Conservation (phyloP, 2,329 filamentous ascomycete species). For the Mycosphaerelloides madeirae region DNA sequence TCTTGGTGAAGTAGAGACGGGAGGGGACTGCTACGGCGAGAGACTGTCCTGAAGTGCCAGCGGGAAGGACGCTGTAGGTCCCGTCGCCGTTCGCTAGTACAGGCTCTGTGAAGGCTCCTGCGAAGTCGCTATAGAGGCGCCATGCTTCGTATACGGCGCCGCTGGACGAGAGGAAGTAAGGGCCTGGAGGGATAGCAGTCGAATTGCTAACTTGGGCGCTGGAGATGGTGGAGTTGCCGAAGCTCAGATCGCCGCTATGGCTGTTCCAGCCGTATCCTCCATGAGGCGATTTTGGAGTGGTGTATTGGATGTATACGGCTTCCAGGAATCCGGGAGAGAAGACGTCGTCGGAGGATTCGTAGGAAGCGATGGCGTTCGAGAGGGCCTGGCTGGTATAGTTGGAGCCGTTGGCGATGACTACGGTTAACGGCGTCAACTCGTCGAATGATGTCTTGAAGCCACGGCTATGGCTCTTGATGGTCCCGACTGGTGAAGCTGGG, state of each 20-base stretch:
- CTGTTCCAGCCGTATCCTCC: slow-evolving; percentile 1
- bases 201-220: slow-evolving; percentile 17
- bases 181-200: slow-evolving; percentile 39
- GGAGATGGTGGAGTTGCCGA: slow-evolving; percentile 12
- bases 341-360: slow-evolving; percentile 37
- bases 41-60: slow-evolving; percentile 37
- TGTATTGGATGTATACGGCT: slow-evolving; percentile 26
- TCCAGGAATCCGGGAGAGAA: slow-evolving; percentile 39
- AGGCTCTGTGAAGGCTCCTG: slow-evolving; percentile 49
- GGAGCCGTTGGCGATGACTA: slow-evolving; percentile 29
- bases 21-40: slow-evolving; percentile 54
- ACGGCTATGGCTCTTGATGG: slow-evolving; percentile 20
- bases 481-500: slow-evolving; percentile 35
- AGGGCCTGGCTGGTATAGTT: slow-evolving; percentile 25
- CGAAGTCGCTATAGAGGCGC: slow-evolving; percentile 47
- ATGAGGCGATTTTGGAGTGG: slow-evolving; percentile 6
- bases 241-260: slow-evolving; percentile 1
- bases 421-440: slow-evolving; percentile 37
- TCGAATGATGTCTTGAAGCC: slow-evolving; percentile 7
- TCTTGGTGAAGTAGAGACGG: slow-evolving; percentile 54
- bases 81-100: slow-evolving; percentile 37
- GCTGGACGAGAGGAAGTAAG: slow-evolving; percentile 47
- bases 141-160: slow-evolving; percentile 48
- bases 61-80: slow-evolving; percentile 42
- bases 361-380: slow-evolving; percentile 25